Conservation (phyloP, 805 yeast species). For the Wickerhamiella cacticola region DNA sequence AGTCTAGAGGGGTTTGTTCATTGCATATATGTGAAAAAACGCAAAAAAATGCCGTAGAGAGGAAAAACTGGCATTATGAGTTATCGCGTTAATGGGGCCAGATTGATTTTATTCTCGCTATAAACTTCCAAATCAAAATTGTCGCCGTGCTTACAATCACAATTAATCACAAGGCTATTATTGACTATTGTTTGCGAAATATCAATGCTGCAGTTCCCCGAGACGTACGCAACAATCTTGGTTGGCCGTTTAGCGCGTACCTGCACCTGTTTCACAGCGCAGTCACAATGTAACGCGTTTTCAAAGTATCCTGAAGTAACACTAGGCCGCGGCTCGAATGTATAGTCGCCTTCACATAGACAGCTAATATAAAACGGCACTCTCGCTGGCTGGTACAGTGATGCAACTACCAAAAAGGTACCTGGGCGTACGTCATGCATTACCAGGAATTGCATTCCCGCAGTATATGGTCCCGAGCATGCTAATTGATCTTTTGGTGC, state of each 20-base stretch:
- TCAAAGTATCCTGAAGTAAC: background rate
- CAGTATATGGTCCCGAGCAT: slow-evolving; percentile 4
- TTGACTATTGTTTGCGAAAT: background rate
- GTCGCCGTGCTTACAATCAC: background rate
- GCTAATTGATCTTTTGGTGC: background rate
- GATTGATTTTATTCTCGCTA: background rate
- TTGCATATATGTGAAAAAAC: too few species aligned
- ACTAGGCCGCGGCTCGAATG: background rate
- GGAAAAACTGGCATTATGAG: too few species aligned
- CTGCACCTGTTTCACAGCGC: background rate
- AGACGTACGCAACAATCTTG: background rate
- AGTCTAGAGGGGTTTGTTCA: too few species aligned
- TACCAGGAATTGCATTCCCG: background rate
- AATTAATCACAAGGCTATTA: background rate
- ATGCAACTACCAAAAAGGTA: slow-evolving; percentile 1
- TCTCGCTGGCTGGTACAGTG: slow-evolving; percentile 2
- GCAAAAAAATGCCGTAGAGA: too few species aligned
- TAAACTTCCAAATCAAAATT: background rate
- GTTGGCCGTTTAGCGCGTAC: background rate
- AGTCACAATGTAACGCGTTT: background rate
- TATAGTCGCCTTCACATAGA: background rate
- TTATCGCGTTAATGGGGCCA: background rate
- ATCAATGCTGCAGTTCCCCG: background rate
- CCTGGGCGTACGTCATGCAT: slow-evolving; percentile 7
- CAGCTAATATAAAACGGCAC: background rate